Conservation (phyloP, 768 basidiomycete species). For the Solioccasus polychromus region DNA sequence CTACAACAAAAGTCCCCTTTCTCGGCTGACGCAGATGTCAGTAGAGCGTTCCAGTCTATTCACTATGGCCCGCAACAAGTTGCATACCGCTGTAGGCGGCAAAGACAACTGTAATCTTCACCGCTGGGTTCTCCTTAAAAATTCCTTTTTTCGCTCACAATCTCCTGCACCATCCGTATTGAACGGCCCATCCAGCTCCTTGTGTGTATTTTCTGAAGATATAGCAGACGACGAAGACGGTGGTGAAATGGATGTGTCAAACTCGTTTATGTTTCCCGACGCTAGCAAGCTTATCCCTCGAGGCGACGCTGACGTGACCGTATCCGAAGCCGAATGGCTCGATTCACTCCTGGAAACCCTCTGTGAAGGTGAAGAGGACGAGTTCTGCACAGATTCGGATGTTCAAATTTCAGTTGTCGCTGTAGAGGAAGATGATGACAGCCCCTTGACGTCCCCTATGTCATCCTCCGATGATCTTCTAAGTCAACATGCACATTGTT, state of each 20-base stretch:
- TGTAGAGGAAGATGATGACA: slow-evolving; percentile 63
- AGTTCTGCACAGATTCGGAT: slow-evolving; percentile 46
- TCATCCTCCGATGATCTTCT: slow-evolving; percentile 76
- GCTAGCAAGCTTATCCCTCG: slow-evolving; percentile 52
- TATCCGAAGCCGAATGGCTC: slow-evolving; percentile 77
- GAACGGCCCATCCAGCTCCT: slow-evolving; percentile 17
- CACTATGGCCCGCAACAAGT: slow-evolving; percentile 68
- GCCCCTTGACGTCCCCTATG: slow-evolving; percentile 66
- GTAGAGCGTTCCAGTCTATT: slow-evolving; percentile 50
- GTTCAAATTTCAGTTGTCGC: slow-evolving; percentile 44
- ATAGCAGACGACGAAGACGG: slow-evolving; percentile 50
- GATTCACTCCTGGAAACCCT: slow-evolving; percentile 76
- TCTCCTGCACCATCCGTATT: slow-evolving; percentile 33
- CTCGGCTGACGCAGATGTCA: slow-evolving; percentile 40
- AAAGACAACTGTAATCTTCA: slow-evolving; percentile 75
- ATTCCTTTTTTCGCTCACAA: slow-evolving; percentile 63
- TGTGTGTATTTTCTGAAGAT: slow-evolving; percentile 35
- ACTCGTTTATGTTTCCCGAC: slow-evolving; percentile 82
- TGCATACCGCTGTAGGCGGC: slow-evolving; percentile 57
- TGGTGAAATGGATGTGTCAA: slow-evolving; percentile 41
- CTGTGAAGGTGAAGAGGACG: slow-evolving; percentile 69
- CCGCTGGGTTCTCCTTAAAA: slow-evolving; percentile 87
- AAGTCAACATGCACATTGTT: slow-evolving; percentile 48
- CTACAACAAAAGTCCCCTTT: slow-evolving; percentile 6
- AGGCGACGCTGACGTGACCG: slow-evolving; percentile 32